These are phyloP conservation scores for Hyphodiscus hymeniophilus DNA, from an alignment of 495 filamentous ascomycete species.

Conservation along the genomic window DNA sequence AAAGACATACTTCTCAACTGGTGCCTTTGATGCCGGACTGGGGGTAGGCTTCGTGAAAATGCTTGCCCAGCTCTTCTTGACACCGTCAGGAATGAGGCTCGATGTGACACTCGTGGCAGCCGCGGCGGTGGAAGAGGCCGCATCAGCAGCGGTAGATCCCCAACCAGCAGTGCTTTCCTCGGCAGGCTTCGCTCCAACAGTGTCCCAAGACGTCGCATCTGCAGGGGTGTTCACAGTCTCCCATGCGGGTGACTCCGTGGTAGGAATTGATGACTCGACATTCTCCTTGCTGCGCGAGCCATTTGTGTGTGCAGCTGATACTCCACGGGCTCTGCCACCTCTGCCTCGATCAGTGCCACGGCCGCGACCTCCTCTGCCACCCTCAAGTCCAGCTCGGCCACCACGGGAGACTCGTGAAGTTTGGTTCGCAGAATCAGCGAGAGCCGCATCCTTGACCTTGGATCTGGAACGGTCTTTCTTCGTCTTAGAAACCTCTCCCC, in stretches of 20 bases:
- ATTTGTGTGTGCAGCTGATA: slow-evolving; percentile 43
- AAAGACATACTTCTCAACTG: slow-evolving; percentile 19
- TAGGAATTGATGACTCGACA: slow-evolving; percentile 38
- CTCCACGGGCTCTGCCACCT: slow-evolving; percentile 62
- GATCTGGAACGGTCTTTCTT: slow-evolving; percentile 73
- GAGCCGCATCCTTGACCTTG: slow-evolving; percentile 68
- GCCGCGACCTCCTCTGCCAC: slow-evolving; percentile 55
- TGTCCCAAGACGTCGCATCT: slow-evolving; percentile 18
- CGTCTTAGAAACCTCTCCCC: slow-evolving; percentile 92
- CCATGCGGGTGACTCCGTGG: slow-evolving; percentile 23
- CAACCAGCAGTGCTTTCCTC: slow-evolving; percentile 22
- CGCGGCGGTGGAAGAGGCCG: slow-evolving; percentile 17
- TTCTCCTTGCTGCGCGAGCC: slow-evolving; percentile 40
- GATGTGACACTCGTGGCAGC: slow-evolving; percentile 22
- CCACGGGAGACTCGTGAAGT: slow-evolving; percentile 39
- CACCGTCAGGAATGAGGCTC: slow-evolving; percentile 23
- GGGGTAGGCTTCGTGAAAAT: slow-evolving; percentile 37
- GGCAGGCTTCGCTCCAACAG: slow-evolving; percentile 31
- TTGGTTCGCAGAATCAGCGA: slow-evolving; percentile 29
- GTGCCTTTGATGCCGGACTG: slow-evolving; percentile 18
- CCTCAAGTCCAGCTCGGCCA: slow-evolving; percentile 59
- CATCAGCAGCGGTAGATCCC: slow-evolving; percentile 11
- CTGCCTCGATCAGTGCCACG: slow-evolving; percentile 70
- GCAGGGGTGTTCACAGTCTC: slow-evolving; percentile 9
- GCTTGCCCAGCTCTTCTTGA: slow-evolving; percentile 49